These are phyloP conservation scores for Aspergillus haitiensis DNA, from an alignment of 495 filamentous ascomycete genomes.

Conservation along the genomic window DNA sequence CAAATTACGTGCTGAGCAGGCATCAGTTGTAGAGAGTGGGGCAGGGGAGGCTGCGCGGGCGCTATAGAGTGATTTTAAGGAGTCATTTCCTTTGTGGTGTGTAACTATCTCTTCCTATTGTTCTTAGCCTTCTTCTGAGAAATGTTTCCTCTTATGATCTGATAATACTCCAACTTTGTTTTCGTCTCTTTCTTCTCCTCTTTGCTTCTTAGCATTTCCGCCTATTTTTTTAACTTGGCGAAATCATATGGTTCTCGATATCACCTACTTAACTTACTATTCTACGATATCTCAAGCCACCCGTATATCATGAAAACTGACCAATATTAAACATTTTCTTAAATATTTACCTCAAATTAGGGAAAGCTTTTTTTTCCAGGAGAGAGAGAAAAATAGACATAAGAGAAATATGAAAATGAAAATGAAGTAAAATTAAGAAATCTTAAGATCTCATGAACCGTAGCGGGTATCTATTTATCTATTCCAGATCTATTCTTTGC, in stretches of 20 bases:
- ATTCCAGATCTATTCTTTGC: slow-evolving; percentile 11
- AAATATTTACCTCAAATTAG: too few species aligned
- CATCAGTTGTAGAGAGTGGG: slow-evolving; percentile 66
- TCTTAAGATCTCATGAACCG: slow-evolving; percentile 18
- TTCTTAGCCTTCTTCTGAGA: neutral
- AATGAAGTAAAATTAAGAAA: slow-evolving; percentile 3
- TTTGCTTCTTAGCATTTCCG: neutral
- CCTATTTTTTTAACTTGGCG: neutral
- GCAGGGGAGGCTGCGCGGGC: slow-evolving; percentile 84
- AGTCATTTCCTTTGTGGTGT: slow-evolving; percentile 14
- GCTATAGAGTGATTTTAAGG: slow-evolving; percentile 33
- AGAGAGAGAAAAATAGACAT: neutral
- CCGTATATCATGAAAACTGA: too few species aligned
- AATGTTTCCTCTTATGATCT: slow-evolving; percentile 13
- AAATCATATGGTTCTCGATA: neutral
- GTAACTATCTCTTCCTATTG: slow-evolving; percentile 6
- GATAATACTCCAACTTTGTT: slow-evolving; percentile 12
- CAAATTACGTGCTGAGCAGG: slow-evolving; percentile 75
- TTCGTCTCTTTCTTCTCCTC: neutral
- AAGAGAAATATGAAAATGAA: slow-evolving; percentile 3
- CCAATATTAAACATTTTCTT: too few species aligned
- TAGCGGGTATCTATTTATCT: slow-evolving; percentile 31
- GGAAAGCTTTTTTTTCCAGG: too few species aligned
- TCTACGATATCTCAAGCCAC: too few species aligned
- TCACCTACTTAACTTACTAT: neutral